A percentile compares a stretch with the other conserved stretches of the same genome.
These are phyloP conservation scores for Peronosclerospora sorghi DNA, from an alignment of 352 stramenopile genomes.

Conservation along the genomic window DNA sequence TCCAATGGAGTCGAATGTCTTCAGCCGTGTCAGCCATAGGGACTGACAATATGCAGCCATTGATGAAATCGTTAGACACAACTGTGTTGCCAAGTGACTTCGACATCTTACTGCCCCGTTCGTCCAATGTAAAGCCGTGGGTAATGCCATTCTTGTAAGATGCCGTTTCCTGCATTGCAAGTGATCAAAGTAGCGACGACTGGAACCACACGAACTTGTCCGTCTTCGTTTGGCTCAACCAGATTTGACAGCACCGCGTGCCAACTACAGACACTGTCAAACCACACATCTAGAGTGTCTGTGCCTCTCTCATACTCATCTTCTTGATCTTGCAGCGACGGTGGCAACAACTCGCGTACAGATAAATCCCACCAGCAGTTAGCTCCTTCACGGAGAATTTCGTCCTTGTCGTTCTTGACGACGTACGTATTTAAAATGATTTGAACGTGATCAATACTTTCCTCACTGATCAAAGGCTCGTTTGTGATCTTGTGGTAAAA, in stretches of 20 bases:
- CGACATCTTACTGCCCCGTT: conserved; percentile 98
- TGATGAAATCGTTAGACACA: conserved; percentile 91
- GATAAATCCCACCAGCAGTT: conserved; percentile 95
- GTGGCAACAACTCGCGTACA: conserved; percentile 53
- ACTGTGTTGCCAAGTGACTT: conserved; percentile 98
- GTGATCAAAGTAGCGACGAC: conserved; percentile 92
- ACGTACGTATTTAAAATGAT: conserved; percentile 35
- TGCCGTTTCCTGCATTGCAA: conserved; percentile 64
- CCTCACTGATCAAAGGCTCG: conserved; percentile 86
- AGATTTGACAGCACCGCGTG: conserved; percentile 37
- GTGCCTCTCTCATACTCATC: conserved; percentile 90
- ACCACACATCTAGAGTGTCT: conserved; percentile 99
- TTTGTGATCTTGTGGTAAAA: conserved; percentile 90
- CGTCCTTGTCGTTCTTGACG: conserved; percentile 14
- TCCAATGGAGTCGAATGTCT: conserved; percentile 90
- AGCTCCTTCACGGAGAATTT: conserved; percentile 76
- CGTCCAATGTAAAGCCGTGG: conserved; percentile 98
- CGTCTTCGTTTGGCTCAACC: conserved; percentile 32
- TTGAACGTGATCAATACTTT: conserved; percentile 86
- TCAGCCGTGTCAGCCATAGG: conserved; percentile 83
- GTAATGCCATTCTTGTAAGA: conserved; percentile 97
- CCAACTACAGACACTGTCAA: conserved; percentile 90
- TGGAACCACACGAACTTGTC: conserved; percentile 95
- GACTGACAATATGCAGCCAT: conserved; percentile 55
- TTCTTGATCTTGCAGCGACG: conserved; percentile 46